Conservation (phyloP, 202 grass and related monocot species). For the Elaeis oleifera region DNA sequence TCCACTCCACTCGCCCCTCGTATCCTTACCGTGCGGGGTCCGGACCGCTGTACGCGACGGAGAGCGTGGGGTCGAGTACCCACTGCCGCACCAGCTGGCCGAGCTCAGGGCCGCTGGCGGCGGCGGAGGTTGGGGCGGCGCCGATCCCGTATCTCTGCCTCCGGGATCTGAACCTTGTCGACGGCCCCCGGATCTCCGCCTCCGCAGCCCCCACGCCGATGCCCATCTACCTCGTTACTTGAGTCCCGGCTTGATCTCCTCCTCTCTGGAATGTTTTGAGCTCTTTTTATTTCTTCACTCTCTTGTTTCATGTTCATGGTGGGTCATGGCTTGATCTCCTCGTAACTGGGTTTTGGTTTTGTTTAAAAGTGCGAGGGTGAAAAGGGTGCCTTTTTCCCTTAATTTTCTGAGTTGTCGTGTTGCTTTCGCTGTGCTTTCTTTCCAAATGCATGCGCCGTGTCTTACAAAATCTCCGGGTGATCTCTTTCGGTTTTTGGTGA, state of each 20-base stretch:
- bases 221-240: constrained; percentile 74
- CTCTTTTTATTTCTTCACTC: too few species aligned
- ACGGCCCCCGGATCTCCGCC: neutral
- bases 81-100: constrained; percentile 2
- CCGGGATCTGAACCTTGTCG: constrained; percentile 13
- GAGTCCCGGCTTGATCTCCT: neutral
- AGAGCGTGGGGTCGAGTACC: constrained; percentile 6
- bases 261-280: too few species aligned
- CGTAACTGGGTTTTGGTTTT: too few species aligned
- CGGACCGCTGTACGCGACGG: constrained; percentile 30
- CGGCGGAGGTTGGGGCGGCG: constrained; percentile 31
- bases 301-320: too few species aligned
- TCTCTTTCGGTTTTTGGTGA: too few species aligned
- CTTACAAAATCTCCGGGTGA: too few species aligned
- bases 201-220: constrained; percentile 1
- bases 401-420: too few species aligned
- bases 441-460: too few species aligned
- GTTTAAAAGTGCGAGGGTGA: too few species aligned
- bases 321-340: too few species aligned
- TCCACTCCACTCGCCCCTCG: neutral
- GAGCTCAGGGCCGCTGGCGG: constrained; percentile 25
- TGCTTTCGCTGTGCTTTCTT: too few species aligned
- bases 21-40: neutral
- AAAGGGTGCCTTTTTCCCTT: too few species aligned
- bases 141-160: constrained; percentile 36